Percentiles rank a stretch among this genome's conserved stretches.
Evolutionary conservation across 495 filamentous ascomycete species (phyloP).

Genomic region (Xylaria cubensis): DNA sequence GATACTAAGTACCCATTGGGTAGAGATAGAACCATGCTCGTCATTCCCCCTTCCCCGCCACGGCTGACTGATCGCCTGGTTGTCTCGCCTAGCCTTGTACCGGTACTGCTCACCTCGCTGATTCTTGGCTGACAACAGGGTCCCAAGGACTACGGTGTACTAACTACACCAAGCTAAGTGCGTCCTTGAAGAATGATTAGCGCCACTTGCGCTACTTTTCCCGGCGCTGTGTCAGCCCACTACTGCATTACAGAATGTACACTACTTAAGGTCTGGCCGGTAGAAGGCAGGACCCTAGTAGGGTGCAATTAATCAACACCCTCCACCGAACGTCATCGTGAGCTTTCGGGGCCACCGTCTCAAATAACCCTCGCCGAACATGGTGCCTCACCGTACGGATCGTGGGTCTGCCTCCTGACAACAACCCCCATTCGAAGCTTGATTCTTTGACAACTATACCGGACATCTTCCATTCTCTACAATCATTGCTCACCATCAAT

Average conservation of each 20-base stretch:
- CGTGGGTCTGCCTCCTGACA: slow-evolving; percentile 12
- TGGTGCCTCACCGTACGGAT: slow-evolving; percentile 1
- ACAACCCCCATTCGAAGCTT: not conserved
- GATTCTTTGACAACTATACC: not conserved
- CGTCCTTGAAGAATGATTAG: not conserved
- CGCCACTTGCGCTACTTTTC: slow-evolving; percentile 16
- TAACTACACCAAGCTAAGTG: not conserved
- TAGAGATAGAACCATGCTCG: not conserved
- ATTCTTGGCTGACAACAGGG: slow-evolving; percentile 13
- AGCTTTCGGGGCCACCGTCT: slow-evolving; percentile 11
- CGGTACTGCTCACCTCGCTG: slow-evolving; percentile 1
- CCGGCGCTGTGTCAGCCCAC: slow-evolving; percentile 12
- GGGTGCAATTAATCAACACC: slow-evolving; percentile 19
- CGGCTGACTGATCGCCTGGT: not conserved
- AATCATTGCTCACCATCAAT: not conserved
- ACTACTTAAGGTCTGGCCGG: not conserved
- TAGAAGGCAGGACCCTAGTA: not conserved
- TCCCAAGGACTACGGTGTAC: not conserved
- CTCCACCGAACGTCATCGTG: slow-evolving; percentile 28
- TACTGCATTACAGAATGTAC: not conserved
- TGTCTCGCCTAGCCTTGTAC: slow-evolving; percentile 4
- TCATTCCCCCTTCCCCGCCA: slow-evolving; percentile 1
- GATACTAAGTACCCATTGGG: not conserved
- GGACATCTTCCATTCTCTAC: not conserved
- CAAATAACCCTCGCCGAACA: slow-evolving; percentile 4